Conservation (phyloP, 441 rosid genomes). For the Manihot esculenta region DNA sequence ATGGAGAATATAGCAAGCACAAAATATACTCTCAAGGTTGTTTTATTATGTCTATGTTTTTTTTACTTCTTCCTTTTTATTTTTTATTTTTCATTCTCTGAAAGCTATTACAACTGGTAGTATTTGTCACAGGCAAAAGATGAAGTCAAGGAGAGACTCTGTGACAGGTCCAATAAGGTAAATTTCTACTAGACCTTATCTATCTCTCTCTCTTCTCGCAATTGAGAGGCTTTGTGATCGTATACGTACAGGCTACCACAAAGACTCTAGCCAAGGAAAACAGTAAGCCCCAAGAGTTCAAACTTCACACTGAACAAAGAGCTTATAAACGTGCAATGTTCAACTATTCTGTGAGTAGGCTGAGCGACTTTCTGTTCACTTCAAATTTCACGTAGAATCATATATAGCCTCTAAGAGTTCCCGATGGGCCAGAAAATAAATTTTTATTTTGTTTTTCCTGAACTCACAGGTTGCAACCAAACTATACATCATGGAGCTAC, state of each 20-base stretch:
- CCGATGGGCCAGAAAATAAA: no score
- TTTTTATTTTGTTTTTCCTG: background rate
- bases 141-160: conserved; percentile 38
- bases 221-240: no score
- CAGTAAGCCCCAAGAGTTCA: conserved; percentile 63
- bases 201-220: background rate
- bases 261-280: conserved; percentile 57
- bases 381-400: no score
- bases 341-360: conserved; percentile 62
- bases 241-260: conserved; percentile 27
- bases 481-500: conserved; percentile 53
- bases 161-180: conserved; percentile 32
- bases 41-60: no score
- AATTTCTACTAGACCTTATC: no score
- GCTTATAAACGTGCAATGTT: conserved; percentile 78
- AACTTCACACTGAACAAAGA: conserved; percentile 75
- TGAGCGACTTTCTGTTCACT: no score
- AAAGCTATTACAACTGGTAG: background rate
- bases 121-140: conserved; percentile 38
- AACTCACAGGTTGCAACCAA: conserved; percentile 68
- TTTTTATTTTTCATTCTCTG: no score
- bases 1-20: conserved; percentile 67
- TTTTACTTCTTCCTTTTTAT: no score
- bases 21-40: conserved; percentile 60
- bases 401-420: no score